phyloP scores from a whole-genome alignment of 441 rosid species.

The Arabidopsis lyrata region DNA sequence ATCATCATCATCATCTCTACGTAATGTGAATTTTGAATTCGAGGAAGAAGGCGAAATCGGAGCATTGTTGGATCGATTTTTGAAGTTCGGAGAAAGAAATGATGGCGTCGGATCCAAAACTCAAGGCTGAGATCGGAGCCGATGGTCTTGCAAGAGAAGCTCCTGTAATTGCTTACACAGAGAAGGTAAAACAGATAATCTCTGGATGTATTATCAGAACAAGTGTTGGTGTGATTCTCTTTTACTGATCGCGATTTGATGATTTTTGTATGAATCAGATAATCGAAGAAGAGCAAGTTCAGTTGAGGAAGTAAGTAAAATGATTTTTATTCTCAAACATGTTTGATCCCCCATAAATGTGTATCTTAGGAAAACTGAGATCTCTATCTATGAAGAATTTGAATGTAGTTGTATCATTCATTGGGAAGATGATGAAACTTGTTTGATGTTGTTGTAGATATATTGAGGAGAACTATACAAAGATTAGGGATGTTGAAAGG shows the following conservation, averaged over 20 bases:
- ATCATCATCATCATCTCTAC: not conserved
- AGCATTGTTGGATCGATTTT: conserved; percentile 11
- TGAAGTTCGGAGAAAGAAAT: conserved; percentile 26
- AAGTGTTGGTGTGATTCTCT: conserved; percentile 8
- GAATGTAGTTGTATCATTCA: too few relatives aligned
- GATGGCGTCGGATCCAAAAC: conserved; percentile 69
- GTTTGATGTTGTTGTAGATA: conserved; percentile 50
- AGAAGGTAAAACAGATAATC: conserved; percentile 55
- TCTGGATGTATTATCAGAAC: not conserved
- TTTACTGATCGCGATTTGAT: conserved; percentile 18
- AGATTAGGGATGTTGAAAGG: conserved; percentile 85
- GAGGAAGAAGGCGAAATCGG: conserved; percentile 26
- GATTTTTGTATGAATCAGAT: conserved; percentile 55
- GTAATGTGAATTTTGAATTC: conserved; percentile 34
- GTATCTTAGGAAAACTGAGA: not conserved
- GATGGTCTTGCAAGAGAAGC: conserved; percentile 89
- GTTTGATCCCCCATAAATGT: too few relatives aligned
- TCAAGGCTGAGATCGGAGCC: conserved; percentile 83
- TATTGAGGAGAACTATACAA: conserved; percentile 87
- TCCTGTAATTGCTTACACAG: conserved; percentile 87
- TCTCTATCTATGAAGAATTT: too few relatives aligned
- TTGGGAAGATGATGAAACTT: conserved; percentile 31
- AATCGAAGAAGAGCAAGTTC: conserved; percentile 88
- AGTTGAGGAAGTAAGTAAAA: conserved; percentile 73
- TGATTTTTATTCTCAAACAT: too few relatives aligned